phyloP scores from a whole-genome alignment of 257 asterid genomes.

The Paulownia fortunei region DNA sequence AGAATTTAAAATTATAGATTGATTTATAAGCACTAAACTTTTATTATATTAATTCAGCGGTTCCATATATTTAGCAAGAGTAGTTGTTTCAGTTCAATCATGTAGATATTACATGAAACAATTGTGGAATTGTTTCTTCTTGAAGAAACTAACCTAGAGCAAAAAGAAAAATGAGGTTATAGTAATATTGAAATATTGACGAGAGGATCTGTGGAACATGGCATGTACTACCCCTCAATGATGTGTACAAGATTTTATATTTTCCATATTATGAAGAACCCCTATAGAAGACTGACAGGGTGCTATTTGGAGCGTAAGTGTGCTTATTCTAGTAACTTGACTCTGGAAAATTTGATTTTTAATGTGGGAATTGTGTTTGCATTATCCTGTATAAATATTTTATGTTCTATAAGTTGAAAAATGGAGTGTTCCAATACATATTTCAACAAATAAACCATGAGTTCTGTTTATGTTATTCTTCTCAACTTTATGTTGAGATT shows the following conservation, averaged over 20 bases:
- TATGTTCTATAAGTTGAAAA: background rate
- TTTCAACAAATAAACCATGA: background rate
- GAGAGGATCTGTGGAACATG: background rate
- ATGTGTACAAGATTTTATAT: background rate
- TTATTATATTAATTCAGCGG: background rate
- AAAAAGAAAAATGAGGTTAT: background rate
- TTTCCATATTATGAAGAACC: background rate
- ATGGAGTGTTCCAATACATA: background rate
- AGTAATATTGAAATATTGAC: background rate
- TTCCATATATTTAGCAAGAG: background rate
- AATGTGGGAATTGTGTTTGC: background rate
- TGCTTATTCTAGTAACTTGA: background rate
- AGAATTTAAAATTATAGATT: background rate
- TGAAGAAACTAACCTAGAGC: constrained; percentile 20
- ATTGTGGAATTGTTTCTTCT: background rate
- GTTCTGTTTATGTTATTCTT: background rate
- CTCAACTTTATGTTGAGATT: constrained; percentile 16
- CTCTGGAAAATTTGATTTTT: background rate
- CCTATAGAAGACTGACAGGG: background rate
- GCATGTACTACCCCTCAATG: background rate
- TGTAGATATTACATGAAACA: constrained; percentile 1
- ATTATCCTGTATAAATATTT: background rate
- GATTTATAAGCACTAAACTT: background rate
- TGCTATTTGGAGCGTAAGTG: background rate
- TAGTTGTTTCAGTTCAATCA: background rate